Evolutionary conservation across 495 filamentous ascomycete species (phyloP).

Genomic region (Lichenothelia convexa): DNA sequence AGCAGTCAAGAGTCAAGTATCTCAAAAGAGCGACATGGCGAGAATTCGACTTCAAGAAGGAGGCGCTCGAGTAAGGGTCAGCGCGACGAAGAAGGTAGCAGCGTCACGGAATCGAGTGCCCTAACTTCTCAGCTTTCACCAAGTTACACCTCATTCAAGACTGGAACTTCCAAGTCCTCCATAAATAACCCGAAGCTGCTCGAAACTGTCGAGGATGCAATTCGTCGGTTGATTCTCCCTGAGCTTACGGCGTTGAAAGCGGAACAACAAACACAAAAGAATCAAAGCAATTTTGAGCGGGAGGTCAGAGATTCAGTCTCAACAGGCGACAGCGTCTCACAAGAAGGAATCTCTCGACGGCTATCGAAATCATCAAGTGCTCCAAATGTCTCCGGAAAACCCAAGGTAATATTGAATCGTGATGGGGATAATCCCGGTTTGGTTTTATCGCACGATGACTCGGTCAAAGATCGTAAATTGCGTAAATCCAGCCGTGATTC

Average conservation of each 20-base stretch:
- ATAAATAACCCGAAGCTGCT: conserved; percentile 93
- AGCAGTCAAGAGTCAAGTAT: conserved; percentile 34
- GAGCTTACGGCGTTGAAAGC: conserved; percentile 82
- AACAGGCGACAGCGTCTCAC: conserved; percentile 33
- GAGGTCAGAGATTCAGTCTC: conserved; percentile 32
- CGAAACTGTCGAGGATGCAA: conserved; percentile 90
- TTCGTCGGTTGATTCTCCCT: conserved; percentile 75
- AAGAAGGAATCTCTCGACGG: conserved; percentile 38
- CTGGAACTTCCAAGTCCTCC: conserved; percentile 62
- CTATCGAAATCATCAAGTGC: conserved; percentile 52
- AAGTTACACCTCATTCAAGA: conserved; percentile 54
- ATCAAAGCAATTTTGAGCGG: conserved; percentile 39
- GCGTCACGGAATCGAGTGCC: conserved; percentile 55
- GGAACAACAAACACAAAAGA: conserved; percentile 54
- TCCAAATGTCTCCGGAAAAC: conserved; percentile 44
- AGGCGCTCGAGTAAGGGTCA: conserved; percentile 40
- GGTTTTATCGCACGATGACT: conserved; percentile 34
- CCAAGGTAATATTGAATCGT: conserved; percentile 44
- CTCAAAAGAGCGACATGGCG: conserved; percentile 30
- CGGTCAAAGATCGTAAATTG: conserved; percentile 29
- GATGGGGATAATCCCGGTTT: conserved; percentile 40
- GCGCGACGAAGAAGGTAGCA: conserved; percentile 44
- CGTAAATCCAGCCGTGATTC: conserved; percentile 27
- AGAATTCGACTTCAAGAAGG: conserved; percentile 1
- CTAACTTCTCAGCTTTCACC: conserved; percentile 53